A percentile compares a stretch with the other conserved stretches of the same genome.
Evolutionary conservation across 805 yeast genomes (phyloP).

Genomic region (Metschnikowia santaceciliae): DNA sequence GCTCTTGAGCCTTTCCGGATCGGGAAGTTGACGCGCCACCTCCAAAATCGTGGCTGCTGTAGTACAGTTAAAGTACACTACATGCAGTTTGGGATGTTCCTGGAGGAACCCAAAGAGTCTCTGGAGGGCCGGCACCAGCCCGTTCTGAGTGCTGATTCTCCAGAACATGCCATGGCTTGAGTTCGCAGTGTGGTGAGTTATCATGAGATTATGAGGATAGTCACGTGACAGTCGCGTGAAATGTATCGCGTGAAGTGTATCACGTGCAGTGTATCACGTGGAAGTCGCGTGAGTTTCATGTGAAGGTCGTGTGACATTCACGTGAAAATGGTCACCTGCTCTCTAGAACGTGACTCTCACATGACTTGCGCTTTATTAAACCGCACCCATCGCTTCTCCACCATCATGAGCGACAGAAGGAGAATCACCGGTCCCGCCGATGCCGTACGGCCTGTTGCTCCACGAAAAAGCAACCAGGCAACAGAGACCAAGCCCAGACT

Average conservation of each 20-base stretch:
- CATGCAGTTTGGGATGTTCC: not conserved
- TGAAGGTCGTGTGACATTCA: not conserved
- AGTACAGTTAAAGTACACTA: conserved; percentile 15
- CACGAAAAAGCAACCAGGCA: conserved; percentile 4
- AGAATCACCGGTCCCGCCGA: conserved; percentile 79
- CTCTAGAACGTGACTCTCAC: not conserved
- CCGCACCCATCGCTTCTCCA: not conserved
- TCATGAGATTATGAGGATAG: not conserved
- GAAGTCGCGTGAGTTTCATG: not conserved
- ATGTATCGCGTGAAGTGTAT: not conserved
- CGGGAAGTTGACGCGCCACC: conserved; percentile 8
- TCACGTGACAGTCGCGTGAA: not conserved
- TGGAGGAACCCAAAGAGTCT: conserved; percentile 8
- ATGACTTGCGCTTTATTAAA: not conserved
- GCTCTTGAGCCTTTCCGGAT: not conserved
- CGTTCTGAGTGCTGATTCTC: conserved; percentile 4
- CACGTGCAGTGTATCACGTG: too few species aligned
- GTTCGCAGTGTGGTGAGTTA: too few species aligned
- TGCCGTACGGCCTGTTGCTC: conserved; percentile 39
- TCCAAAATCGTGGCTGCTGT: conserved; percentile 12
- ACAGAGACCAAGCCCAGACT: not conserved
- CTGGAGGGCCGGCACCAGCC: conserved; percentile 6
- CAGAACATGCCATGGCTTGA: conserved; percentile 3
- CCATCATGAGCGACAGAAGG: conserved; percentile 63
- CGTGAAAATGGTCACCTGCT: too few species aligned